phyloP scores from a whole-genome alignment of 1,284 basidiomycete genomes.

The Wolfiporia cocos region DNA sequence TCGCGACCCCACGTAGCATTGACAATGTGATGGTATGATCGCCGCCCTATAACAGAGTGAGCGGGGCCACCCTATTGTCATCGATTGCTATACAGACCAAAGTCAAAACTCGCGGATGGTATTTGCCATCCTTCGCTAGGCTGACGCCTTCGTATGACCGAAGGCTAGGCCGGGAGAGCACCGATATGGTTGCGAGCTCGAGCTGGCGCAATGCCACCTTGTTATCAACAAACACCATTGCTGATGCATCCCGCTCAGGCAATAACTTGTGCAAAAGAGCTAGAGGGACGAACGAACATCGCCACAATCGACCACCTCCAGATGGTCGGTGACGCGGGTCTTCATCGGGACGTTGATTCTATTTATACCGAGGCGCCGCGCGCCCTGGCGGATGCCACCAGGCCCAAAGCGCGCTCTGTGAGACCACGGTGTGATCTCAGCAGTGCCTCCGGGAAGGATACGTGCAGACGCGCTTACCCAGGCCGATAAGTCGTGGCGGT shows the following conservation, averaged over 20 bases:
- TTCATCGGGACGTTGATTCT: slow-evolving; percentile 26
- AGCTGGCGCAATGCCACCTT: slow-evolving; percentile 29
- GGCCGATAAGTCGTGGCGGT: slow-evolving; percentile 29
- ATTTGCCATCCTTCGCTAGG: slow-evolving; percentile 28
- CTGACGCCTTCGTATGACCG: slow-evolving; percentile 18
- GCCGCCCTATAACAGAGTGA: slow-evolving; percentile 22
- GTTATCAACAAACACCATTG: slow-evolving; percentile 28
- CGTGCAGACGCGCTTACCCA: slow-evolving; percentile 16
- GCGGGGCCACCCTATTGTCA: not conserved
- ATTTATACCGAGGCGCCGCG: slow-evolving; percentile 21
- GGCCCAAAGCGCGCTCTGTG: slow-evolving; percentile 29
- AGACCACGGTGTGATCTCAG: not conserved
- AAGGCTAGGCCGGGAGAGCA: slow-evolving; percentile 18
- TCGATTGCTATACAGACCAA: too few relatives aligned
- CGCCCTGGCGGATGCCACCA: slow-evolving; percentile 31
- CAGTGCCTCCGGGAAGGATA: not conserved
- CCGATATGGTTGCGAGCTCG: slow-evolving; percentile 23
- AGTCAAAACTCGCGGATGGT: slow-evolving; percentile 30
- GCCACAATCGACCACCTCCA: slow-evolving; percentile 30
- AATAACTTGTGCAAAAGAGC: not conserved
- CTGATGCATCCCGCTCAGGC: slow-evolving; percentile 7
- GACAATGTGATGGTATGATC: slow-evolving; percentile 36
- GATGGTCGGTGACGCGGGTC: slow-evolving; percentile 22
- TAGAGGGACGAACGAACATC: slow-evolving; percentile 26
- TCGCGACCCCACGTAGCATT: slow-evolving; percentile 28